A percentile compares a stretch with the other conserved stretches of the same genome.
Conservation (phyloP, 2,329 filamentous ascomycete species). For the Aaosphaeria arxii region DNA sequence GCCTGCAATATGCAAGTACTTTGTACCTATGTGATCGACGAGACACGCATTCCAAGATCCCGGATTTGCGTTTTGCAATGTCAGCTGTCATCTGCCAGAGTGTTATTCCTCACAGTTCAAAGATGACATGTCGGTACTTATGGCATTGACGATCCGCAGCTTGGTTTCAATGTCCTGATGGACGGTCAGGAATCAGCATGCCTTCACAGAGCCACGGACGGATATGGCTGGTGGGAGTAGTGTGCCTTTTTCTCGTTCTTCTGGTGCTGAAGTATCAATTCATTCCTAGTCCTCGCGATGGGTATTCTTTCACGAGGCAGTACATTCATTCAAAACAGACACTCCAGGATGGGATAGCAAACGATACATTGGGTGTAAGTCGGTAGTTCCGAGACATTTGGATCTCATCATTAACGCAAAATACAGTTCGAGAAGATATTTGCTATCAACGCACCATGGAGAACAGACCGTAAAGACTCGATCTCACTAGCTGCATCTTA, state of each 20-base stretch:
- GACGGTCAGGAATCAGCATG: constrained; percentile 6
- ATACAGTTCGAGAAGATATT: constrained; percentile 53
- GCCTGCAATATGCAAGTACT: constrained; percentile 1
- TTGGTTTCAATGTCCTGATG: too few species aligned
- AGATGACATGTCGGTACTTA: too few species aligned
- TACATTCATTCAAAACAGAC: constrained; percentile 1
- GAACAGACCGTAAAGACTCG: constrained; percentile 52
- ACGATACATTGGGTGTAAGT: constrained; percentile 21
- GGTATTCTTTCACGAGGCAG: constrained; percentile 2
- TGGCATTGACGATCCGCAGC: too few species aligned
- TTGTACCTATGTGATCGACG: constrained; percentile 4
- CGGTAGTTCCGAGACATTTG: neutral
- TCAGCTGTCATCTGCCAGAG: constrained; percentile 6
- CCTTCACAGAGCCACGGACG: constrained; percentile 12
- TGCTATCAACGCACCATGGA: constrained; percentile 50
- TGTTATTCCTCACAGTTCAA: too few species aligned
- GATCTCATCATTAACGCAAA: neutral
- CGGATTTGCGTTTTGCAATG: constrained; percentile 5
- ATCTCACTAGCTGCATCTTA: constrained; percentile 49
- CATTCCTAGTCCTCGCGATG: neutral
- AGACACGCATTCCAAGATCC: constrained; percentile 1
- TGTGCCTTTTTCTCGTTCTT: constrained; percentile 8
- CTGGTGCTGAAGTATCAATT: constrained; percentile 7
- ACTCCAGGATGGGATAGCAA: constrained; percentile 6
- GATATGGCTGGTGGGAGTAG: constrained; percentile 5